phyloP scores from a whole-genome alignment of 2,329 filamentous ascomycete species.

The Plenodomus tracheiphilus region DNA sequence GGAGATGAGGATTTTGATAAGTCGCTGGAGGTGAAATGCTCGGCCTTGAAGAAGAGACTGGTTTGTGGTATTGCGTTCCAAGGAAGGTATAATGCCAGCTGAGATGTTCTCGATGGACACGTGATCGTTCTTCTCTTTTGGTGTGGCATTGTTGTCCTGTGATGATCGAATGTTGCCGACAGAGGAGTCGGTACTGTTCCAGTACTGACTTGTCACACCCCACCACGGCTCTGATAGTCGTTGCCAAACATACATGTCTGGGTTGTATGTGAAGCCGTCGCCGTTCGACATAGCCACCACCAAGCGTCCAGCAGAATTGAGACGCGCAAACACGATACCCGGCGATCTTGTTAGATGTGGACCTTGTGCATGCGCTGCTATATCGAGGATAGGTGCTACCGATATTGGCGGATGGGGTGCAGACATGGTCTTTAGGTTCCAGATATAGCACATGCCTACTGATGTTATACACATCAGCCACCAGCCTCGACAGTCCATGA shows the following conservation, averaged over 20 bases:
- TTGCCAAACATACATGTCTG: conserved; percentile 88
- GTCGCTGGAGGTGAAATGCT: conserved; percentile 85
- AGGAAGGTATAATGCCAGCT: conserved; percentile 86
- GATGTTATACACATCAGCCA: conserved; percentile 91
- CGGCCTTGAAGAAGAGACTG: conserved; percentile 90
- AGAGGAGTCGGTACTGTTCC: conserved; percentile 95
- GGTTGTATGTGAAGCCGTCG: conserved; percentile 89
- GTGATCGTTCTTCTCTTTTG: conserved; percentile 50
- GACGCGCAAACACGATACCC: conserved; percentile 84
- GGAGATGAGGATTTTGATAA: conserved; percentile 86
- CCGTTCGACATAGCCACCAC: conserved; percentile 92
- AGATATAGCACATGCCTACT: conserved; percentile 87
- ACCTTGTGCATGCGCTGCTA: conserved; percentile 77
- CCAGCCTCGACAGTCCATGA: conserved; percentile 85
- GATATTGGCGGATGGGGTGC: conserved; percentile 90
- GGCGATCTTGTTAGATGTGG: conserved; percentile 78
- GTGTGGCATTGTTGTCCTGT: conserved; percentile 20
- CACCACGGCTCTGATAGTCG: conserved; percentile 97
- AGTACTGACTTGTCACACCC: conserved; percentile 97
- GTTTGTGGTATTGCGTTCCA: conserved; percentile 93
- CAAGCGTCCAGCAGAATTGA: conserved; percentile 85
- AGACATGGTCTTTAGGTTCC: conserved; percentile 83
- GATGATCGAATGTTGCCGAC: conserved; percentile 78
- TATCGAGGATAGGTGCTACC: conserved; percentile 83
- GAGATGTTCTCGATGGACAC: conserved; percentile 68